Percentiles rank a stretch among this genome's conserved stretches.
These are phyloP conservation scores for Jackrogersella multiformis DNA, from an alignment of 495 filamentous ascomycete genomes.

Conservation along the genomic window DNA sequence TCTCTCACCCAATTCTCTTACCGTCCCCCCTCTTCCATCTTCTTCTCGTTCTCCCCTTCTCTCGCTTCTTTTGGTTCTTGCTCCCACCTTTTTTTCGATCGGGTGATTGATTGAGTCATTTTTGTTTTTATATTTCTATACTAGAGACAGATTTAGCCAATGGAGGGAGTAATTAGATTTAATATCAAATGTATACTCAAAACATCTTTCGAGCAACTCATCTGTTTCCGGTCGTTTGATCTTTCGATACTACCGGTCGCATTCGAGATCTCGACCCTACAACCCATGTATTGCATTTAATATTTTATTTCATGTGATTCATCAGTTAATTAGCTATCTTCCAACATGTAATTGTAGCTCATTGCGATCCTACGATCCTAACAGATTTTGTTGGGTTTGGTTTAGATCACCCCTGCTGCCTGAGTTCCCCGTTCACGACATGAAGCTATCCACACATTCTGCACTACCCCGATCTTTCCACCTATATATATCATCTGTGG, in stretches of 20 bases:
- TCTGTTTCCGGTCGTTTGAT: conserved; percentile 43
- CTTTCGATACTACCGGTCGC: conserved; percentile 44
- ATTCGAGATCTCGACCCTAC: conserved; percentile 43
- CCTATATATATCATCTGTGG: neutral
- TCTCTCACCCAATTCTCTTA: conserved; percentile 41
- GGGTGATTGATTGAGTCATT: conserved; percentile 44
- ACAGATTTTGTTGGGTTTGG: conserved; percentile 40
- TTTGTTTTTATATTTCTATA: conserved; percentile 36
- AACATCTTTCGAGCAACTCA: conserved; percentile 2
- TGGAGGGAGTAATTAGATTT: conserved; percentile 31
- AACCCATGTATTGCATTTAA: conserved; percentile 47
- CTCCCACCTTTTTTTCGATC: conserved; percentile 38
- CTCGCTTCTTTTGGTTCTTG: conserved; percentile 44
- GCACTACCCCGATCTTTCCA: conserved; percentile 22
- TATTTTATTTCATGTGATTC: conserved; percentile 35
- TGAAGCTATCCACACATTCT: conserved; percentile 57
- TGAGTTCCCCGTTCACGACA: conserved; percentile 13
- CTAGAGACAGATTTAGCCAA: conserved; percentile 32
- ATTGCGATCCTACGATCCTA: conserved; percentile 19
- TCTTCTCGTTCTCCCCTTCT: conserved; percentile 50
- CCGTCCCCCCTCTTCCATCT: conserved; percentile 40
- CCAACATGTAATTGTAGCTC: conserved; percentile 15
- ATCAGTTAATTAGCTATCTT: conserved; percentile 39
- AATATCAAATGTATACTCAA: conserved; percentile 34
- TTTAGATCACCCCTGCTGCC: neutral